These are phyloP conservation scores for Puccinia brachypodii DNA, from an alignment of 1,284 basidiomycete genomes.

Conservation along the genomic window DNA sequence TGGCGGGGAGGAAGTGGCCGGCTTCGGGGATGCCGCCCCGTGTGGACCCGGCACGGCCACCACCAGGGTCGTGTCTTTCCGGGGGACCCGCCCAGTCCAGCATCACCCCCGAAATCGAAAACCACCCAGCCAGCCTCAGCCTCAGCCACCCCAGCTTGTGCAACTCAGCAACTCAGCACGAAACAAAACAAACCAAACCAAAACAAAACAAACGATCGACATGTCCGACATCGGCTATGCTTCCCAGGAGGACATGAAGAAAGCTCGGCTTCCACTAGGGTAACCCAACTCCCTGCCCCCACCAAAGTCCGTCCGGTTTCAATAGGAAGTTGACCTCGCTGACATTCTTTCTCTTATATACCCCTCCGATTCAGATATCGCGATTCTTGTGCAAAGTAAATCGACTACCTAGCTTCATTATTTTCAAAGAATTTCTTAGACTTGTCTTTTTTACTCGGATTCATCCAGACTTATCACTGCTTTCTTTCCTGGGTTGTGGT, in stretches of 20 bases:
- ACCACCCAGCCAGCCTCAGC: too few relatives aligned
- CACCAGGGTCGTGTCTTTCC: too few relatives aligned
- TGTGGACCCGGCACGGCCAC: too few relatives aligned
- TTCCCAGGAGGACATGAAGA: conserved; percentile 49
- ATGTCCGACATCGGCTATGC: conserved; percentile 45
- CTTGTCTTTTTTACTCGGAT: neutral
- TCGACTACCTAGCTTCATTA: neutral
- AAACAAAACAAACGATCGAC: neutral
- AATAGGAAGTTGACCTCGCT: neutral
- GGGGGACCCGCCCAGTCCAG: too few relatives aligned
- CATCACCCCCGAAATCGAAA: too few relatives aligned
- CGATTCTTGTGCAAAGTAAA: conserved; percentile 46
- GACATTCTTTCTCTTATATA: neutral
- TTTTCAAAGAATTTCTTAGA: neutral
- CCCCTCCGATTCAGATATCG: conserved; percentile 27
- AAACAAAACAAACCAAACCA: neutral
- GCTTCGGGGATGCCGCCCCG: too few relatives aligned
- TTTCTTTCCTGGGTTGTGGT: neutral
- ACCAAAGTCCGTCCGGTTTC: too few relatives aligned
- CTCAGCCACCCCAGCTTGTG: neutral
- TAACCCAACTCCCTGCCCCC: neutral
- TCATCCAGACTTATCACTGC: neutral
- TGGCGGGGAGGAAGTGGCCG: too few relatives aligned
- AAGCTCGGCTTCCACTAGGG: conserved; percentile 44
- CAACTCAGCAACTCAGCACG: too few relatives aligned